Evolutionary conservation across 2,329 filamentous ascomycete genomes (phyloP), one percentile per base, ranked within the genome.

Genomic region (Fusarium sp.): DNA sequence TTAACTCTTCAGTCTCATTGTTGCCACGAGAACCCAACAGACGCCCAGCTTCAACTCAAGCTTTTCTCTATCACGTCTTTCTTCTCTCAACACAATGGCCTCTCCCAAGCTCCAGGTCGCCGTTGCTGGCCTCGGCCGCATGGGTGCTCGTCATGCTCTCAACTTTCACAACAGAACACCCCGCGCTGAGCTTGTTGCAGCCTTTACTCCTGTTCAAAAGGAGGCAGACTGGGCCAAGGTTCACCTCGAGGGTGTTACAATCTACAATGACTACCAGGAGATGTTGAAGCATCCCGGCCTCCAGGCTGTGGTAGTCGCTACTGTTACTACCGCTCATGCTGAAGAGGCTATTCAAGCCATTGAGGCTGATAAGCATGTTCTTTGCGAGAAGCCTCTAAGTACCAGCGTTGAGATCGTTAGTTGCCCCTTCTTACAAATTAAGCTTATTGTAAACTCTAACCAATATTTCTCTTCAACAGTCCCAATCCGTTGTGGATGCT

Each of bases 401-500:
- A 78, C 76, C 19, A 77, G 75, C 37, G 76, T 90, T 21, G 88
- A 90, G 72, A 83, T 90, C 57, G 89, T 91, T 81, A 76, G 86
- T 60, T 18, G 19, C 2, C 2, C 13, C 15, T 21, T 11, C 12
- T 12, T 11, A 6, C 2, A 9, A 21, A 23, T 19, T 19, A 18
- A 12, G 19, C 18, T 40, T 9, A 42, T 13, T 23, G 12, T 19
- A 3, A 30, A 5, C 1, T 28, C 3, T 11, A 21, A 49, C 63
- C 73, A 69, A 74, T 47, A 9, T 6, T 40, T 19, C 18, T 38
- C 23, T 25, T 15, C 35, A 21, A 59, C 69, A 91, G 88, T 90
- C 87, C 57, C 86, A 90, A 83, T 82, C 85, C 25, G 90, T 93
- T 44, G 84, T 92, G 68, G 85, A 88, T 53, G 88, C 88, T 12